These are phyloP conservation scores for Verticillium klebahnii DNA, from an alignment of 2,329 filamentous ascomycete species.

Conservation along the genomic window DNA sequence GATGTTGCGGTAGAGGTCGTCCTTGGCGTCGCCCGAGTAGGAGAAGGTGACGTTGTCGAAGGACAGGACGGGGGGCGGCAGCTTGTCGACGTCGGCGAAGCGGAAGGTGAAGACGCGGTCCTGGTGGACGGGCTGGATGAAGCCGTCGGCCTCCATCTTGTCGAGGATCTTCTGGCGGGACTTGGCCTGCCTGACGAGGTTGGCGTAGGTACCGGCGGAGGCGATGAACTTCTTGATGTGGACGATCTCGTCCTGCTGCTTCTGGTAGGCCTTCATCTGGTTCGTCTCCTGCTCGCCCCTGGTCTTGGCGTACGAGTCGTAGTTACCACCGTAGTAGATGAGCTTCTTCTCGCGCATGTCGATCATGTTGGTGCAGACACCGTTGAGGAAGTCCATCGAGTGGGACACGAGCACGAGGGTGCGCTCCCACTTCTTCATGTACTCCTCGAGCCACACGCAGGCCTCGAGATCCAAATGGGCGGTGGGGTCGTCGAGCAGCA, in stretches of 20 bases:
- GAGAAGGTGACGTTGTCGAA: conserved; percentile 98
- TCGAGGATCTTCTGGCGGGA: conserved; percentile 99
- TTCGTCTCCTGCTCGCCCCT: conserved; percentile 91
- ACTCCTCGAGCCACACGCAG: conserved; percentile 99
- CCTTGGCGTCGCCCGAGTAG: conserved; percentile 83
- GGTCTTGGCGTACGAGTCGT: conserved; percentile 97
- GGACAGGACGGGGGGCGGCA: conserved; percentile 93
- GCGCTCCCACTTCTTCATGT: conserved; percentile 98
- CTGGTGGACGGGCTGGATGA: conserved; percentile 83
- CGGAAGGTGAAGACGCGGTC: conserved; percentile 96
- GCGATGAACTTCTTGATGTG: conserved; percentile 99
- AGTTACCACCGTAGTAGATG: conserved; percentile 99
- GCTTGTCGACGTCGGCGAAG: conserved; percentile 97
- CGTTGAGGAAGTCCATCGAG: conserved; percentile 98
- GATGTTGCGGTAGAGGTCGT: conserved; percentile 93
- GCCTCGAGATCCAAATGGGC: conserved; percentile 99
- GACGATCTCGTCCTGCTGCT: conserved; percentile 97
- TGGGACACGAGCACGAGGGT: conserved; percentile 96
- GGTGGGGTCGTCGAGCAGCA: conserved; percentile 96
- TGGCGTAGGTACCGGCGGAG: conserved; percentile 98
- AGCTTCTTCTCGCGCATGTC: conserved; percentile 91
- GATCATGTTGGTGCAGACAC: conserved; percentile 97
- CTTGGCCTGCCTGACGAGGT: conserved; percentile 97
- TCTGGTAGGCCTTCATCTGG: conserved; percentile 98
- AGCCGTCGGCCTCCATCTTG: conserved; percentile 98